Base-by-base conservation (phyloP, 441 rosid species). In the Populus hybrid region DNA sequence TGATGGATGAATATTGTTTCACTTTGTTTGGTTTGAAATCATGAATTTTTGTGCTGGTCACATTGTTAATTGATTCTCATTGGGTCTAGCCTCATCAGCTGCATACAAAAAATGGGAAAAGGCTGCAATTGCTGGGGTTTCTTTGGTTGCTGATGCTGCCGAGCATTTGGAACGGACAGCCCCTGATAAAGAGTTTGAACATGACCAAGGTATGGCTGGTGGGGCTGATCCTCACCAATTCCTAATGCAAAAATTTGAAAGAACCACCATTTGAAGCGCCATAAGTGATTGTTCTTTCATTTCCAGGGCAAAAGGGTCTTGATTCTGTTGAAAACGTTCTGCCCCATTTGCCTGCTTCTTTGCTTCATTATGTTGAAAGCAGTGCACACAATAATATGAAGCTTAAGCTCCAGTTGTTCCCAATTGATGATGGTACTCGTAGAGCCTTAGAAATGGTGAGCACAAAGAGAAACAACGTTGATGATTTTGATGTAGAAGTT, bases 81-180 rank as follows among this genome's bases (percentile, higher is more conserved):
- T 79, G 84, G 89, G 83, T 82, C 78, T 77, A 77, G 71, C 75
- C 81, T 86, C 89, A 29, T 80, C 95, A 80, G 87, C 91, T 77
- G 95, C 96, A 74, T 94, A 91, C 80, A 90, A 83, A 82, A 94
- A 91, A 82, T 96, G 99, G 99, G 99, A 96, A 88, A 89, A 89
- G 85, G 98, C 98, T 78, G 99, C 98, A 31, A 94, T 91, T 77
- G 98, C 95, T 84, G 99, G 99, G 76, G 99, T 94, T 85, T 94
- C 99, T 72, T 86, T 96, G 88, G 99, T 94, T 84, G 98, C 98
- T 78, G 98, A 94, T 84, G 99, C 99, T 84, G 99, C 99, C 76
- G 98, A 92, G 83, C 99, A 94, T 86, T 84, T 96, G 84, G 98
- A 96, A 85, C 89, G 89, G 80, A 76, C 88, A n/a, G 81, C 86